phyloP scores from a whole-genome alignment of 371 early-diverging fungal species.

The Basidiobolus heterosporus region DNA sequence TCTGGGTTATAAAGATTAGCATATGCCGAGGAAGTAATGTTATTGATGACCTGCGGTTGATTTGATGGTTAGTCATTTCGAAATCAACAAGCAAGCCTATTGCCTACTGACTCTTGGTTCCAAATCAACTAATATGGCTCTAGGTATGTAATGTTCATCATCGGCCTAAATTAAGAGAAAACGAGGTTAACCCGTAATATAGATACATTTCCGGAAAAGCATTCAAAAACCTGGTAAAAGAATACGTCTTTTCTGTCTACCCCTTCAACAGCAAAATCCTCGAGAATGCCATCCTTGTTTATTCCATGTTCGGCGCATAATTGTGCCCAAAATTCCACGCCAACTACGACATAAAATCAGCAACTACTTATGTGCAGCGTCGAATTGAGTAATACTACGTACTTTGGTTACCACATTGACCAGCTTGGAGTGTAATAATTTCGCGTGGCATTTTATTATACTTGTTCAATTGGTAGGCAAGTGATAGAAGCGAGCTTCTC shows the following conservation, averaged over 20 bases:
- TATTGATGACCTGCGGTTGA: slow-evolving; percentile 46
- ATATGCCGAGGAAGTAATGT: slow-evolving; percentile 47
- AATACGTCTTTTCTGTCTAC: slow-evolving; percentile 95
- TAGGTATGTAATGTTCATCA: slow-evolving; percentile 86
- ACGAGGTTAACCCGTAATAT: neutral
- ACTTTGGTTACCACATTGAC: slow-evolving; percentile 96
- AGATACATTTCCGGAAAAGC: neutral
- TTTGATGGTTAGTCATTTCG: neutral
- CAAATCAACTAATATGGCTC: slow-evolving; percentile 78
- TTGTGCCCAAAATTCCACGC: slow-evolving; percentile 83
- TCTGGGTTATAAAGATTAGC: slow-evolving; percentile 80
- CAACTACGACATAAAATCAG: slow-evolving; percentile 32
- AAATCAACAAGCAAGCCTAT: neutral
- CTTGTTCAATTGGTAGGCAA: no score
- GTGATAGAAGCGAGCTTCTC: no score
- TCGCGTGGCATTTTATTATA: slow-evolving; percentile 48
- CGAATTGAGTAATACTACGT: slow-evolving; percentile 8
- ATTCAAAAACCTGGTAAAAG: slow-evolving; percentile 96
- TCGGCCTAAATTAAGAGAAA: slow-evolving; percentile 44
- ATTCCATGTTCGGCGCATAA: slow-evolving; percentile 86
- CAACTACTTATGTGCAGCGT: neutral
- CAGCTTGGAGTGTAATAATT: slow-evolving; percentile 87
- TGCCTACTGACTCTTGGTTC: slow-evolving; percentile 68
- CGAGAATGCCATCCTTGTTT: slow-evolving; percentile 60
- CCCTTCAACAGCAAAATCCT: slow-evolving; percentile 74